phyloP scores from a whole-genome alignment of 805 yeast species.

The Pichia kluyveri region DNA sequence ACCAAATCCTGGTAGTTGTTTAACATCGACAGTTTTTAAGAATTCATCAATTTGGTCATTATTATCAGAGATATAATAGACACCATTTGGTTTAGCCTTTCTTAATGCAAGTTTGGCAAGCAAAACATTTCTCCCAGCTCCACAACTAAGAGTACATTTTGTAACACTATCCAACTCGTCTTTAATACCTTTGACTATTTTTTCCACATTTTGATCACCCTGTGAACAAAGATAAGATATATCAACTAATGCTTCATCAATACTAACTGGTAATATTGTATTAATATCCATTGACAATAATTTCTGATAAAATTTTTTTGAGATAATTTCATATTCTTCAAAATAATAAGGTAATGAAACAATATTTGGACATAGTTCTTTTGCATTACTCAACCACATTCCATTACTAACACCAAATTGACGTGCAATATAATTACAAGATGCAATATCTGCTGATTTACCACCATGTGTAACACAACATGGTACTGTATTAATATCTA shows the following conservation, averaged over 20 bases:
- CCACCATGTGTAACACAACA: constrained; percentile 61
- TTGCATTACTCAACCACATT: constrained; percentile 77
- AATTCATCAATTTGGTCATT: constrained; percentile 20
- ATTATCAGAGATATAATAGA: constrained; percentile 27
- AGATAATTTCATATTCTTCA: constrained; percentile 55
- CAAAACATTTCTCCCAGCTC: constrained; percentile 64
- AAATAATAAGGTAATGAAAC: constrained; percentile 65
- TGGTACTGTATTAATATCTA: constrained; percentile 41
- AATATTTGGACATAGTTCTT: constrained; percentile 50
- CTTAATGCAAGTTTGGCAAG: constrained; percentile 68
- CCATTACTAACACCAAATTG: constrained; percentile 75
- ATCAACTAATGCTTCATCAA: constrained; percentile 87
- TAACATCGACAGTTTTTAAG: constrained; percentile 29
- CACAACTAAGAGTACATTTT: constrained; percentile 68
- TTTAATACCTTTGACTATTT: constrained; percentile 30
- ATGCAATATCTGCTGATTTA: constrained; percentile 68
- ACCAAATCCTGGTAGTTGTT: constrained; percentile 60
- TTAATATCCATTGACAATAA: constrained; percentile 36
- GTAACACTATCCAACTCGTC: constrained; percentile 34
- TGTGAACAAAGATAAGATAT: constrained; percentile 26
- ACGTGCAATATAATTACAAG: constrained; percentile 87
- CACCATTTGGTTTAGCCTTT: constrained; percentile 76
- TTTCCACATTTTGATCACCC: neutral
- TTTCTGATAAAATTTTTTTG: constrained; percentile 55
- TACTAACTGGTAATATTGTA: constrained; percentile 72